phyloP scores from a whole-genome alignment of 2,329 filamentous ascomycete species.

The Colletotrichum euphorbiae region DNA sequence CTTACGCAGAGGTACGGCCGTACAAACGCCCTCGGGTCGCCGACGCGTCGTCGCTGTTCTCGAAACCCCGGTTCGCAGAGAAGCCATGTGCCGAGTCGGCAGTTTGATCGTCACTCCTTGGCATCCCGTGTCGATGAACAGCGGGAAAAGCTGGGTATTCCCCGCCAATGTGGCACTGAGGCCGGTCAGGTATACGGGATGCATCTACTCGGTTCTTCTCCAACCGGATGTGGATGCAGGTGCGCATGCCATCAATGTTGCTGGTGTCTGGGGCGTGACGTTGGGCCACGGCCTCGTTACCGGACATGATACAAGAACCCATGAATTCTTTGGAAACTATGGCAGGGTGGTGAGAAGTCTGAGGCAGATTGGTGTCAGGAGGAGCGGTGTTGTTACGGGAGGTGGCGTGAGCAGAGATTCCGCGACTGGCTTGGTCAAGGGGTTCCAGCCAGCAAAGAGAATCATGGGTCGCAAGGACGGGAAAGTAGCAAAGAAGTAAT shows the following conservation, averaged over 20 bases:
- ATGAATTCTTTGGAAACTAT: slow-evolving; percentile 68
- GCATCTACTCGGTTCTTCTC: slow-evolving; percentile 68
- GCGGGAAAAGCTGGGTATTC: slow-evolving; percentile 57
- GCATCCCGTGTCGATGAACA: slow-evolving; percentile 64
- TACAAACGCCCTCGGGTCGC: slow-evolving; percentile 63
- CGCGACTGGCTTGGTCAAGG: slow-evolving; percentile 53
- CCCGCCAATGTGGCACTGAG: slow-evolving; percentile 53
- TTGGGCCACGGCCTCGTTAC: slow-evolving; percentile 66
- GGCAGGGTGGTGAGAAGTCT: slow-evolving; percentile 55
- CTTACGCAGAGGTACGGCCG: slow-evolving; percentile 58
- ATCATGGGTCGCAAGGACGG: neutral
- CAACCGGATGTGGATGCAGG: slow-evolving; percentile 56
- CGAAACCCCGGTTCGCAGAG: slow-evolving; percentile 56
- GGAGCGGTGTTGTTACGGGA: slow-evolving; percentile 57
- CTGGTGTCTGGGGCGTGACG: slow-evolving; percentile 64
- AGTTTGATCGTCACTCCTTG: slow-evolving; percentile 66
- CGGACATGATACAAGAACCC: slow-evolving; percentile 57
- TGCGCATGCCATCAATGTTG: slow-evolving; percentile 63
- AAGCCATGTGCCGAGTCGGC: slow-evolving; percentile 59
- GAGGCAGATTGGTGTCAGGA: slow-evolving; percentile 45
- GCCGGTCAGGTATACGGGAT: slow-evolving; percentile 58
- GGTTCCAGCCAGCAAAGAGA: slow-evolving; percentile 41
- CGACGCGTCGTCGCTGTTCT: slow-evolving; percentile 64
- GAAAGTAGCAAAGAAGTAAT: neutral
- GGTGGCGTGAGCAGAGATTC: slow-evolving; percentile 54